Evolutionary conservation across 306 rosid genomes (phyloP), one percentile per base, ranked within the genome.

Genomic region (Vigna unguiculata): DNA sequence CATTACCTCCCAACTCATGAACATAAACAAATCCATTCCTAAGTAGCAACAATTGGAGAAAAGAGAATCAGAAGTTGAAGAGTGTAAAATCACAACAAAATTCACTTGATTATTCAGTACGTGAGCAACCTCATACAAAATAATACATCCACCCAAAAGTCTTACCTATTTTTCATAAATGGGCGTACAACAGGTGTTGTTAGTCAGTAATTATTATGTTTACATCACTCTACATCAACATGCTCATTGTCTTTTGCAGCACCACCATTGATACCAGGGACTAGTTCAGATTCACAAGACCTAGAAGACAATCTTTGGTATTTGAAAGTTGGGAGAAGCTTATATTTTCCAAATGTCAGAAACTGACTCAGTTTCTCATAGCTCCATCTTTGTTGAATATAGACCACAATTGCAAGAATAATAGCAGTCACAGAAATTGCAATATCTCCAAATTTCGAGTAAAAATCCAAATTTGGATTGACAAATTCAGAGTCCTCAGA

Each of bases 281-380:
- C 90, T 17, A 92, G 96, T 82, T 95, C 97, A 7, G 97, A 85
- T 89, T 95, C 96, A 69, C 71, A 72, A 11, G 82, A 66, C 79
- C 77, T 84, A 25, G 97, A 88, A 77, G 96, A 80, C 78, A 92
- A 79, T 75, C 97, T 89, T 82, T 90, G 88, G 67, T 95, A 95
- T 87, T 84, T 84, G 62, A 92, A 88, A 75, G 8, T 46, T 22
- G 43, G 99, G 76, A 95, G 89, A 83, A 95, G 91, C 83, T 86
- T 86, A 63, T 64, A 68, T 75, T 43, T 79, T 57, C 96, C 86
- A 14, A 95, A 24, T 12, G 30, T 78, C 55, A 92, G 86, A 78
- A 71, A 48, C 48, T 77, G 86, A 69, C 91, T 86, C 76, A 95
- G 81, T 74, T 82, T 89, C 84, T 88, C 96, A 52, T 95, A 90